Conservation (phyloP, 116 monocot species). For the Phalaenopsis hybrid region DNA sequence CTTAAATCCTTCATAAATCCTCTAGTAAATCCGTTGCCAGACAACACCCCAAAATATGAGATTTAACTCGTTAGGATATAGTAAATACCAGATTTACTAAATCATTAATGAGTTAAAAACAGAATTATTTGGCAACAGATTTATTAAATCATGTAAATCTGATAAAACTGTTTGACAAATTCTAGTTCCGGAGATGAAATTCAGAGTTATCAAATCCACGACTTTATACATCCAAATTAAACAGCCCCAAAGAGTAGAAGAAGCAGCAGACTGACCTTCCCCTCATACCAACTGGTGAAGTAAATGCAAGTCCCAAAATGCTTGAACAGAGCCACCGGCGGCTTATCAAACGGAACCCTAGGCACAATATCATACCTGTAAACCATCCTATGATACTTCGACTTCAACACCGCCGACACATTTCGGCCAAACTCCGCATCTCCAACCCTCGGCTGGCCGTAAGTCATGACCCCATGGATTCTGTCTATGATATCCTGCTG, state of each 20-base stretch:
- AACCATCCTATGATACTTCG: constrained; percentile 32
- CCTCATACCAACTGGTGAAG: constrained; percentile 31
- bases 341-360: constrained; percentile 32
- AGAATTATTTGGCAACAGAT: too few species aligned
- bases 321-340: constrained; percentile 29
- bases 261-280: constrained; percentile 17
- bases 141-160: too few species aligned
- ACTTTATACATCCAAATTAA: not conserved
- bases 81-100: too few species aligned
- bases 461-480: constrained; percentile 18
- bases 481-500: constrained; percentile 10
- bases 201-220: too few species aligned
- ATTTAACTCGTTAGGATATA: too few species aligned
- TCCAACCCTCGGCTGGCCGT: constrained; percentile 39
- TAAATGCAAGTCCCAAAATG: constrained; percentile 45
- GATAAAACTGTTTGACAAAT: too few species aligned
- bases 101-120: too few species aligned
- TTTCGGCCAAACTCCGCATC: constrained; percentile 12
- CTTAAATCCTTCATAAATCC: too few species aligned
- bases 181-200: too few species aligned
- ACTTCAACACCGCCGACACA: not conserved
- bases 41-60: too few species aligned
- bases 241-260: not conserved
- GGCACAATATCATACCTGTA: constrained; percentile 52
- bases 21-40: too few species aligned